These are phyloP conservation scores for Kluyveromyces lactis DNA, from an alignment of 805 yeast genomes.

Conservation along the genomic window DNA sequence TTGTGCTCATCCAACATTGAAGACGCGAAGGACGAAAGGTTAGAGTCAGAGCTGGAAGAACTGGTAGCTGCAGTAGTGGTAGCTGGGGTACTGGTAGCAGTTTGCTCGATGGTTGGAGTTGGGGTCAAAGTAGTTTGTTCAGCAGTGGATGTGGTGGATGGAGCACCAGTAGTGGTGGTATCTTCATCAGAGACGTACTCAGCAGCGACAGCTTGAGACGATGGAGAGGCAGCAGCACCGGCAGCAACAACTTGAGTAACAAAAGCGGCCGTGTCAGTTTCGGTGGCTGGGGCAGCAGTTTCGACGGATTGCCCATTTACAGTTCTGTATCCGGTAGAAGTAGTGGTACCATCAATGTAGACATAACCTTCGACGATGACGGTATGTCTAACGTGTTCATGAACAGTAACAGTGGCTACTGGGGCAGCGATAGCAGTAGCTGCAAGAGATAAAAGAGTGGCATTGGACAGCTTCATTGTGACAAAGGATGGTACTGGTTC, in stretches of 20 bases:
- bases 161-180: no score
- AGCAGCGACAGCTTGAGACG: background rate
- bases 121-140: background rate
- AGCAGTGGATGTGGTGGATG: background rate
- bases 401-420: slow-evolving; percentile 3
- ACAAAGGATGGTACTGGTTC: no score
- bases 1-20: slow-evolving; percentile 56
- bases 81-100: background rate
- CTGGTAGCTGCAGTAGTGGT: background rate
- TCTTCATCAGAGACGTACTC: background rate
- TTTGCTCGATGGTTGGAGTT: background rate
- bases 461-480: background rate
- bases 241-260: background rate
- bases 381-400: slow-evolving; percentile 2
- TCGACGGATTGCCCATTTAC: background rate
- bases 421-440: slow-evolving; percentile 2
- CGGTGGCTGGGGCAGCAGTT: background rate
- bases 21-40: slow-evolving; percentile 19
- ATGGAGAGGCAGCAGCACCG: background rate
- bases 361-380: slow-evolving; percentile 3
- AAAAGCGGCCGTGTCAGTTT: background rate
- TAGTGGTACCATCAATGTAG: background rate
- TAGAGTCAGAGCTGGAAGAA: slow-evolving; percentile 7
- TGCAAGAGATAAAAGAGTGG: background rate
- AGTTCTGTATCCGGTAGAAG: slow-evolving; percentile 1